Base-by-base conservation (phyloP, 345 rosid species). In the Trapa bicornis region DNA sequence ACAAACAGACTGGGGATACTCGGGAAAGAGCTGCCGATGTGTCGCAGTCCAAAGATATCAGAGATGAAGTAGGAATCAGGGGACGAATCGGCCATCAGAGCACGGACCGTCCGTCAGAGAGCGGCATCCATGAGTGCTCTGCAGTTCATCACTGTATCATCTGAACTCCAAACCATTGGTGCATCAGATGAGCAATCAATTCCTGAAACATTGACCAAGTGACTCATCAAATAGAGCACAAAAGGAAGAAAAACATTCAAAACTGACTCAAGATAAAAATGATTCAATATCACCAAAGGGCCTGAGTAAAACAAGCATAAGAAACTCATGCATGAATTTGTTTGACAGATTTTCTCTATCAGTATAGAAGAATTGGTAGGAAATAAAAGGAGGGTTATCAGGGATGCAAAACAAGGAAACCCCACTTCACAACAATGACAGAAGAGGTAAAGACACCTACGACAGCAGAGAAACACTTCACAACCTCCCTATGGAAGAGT, bases 1-100 rank as follows among this genome's bases (percentile, higher is more conserved):
- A 69, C 72, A 17, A 85, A 71, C 47, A 81, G 75, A 66, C 79
- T 75, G 50, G 81, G 80, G 70, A 84, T 64, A 64, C 82, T 73
- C 66, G 77, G 74, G 64, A 73, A 65, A 0, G 86, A 73, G 65
- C 79, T 66, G 67, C 75, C 75, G 60, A 72, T 66, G 71, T 63
- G 75, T 73, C 73, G 82, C 29, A 60, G 74, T 66, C 79, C 71
- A 67, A 76, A 72, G 56, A 50, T 68, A 68, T 81, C 78, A 62
- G 75, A 71, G 17, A 64, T 72, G 45, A 66, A 36, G 71, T 52
- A 7, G 64, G 70, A 76, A 37, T 72, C 79, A 17, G 76, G 65
- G 65, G 69, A 66, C 37, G 75, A 70, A 77, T 69, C 78, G 33
- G 80, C 79, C 85, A 81, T 81, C 72, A 61, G 35, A 72, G 53